These are phyloP conservation scores for Orbilia quercus DNA, from an alignment of 2,329 filamentous ascomycete genomes.

Conservation along the genomic window DNA sequence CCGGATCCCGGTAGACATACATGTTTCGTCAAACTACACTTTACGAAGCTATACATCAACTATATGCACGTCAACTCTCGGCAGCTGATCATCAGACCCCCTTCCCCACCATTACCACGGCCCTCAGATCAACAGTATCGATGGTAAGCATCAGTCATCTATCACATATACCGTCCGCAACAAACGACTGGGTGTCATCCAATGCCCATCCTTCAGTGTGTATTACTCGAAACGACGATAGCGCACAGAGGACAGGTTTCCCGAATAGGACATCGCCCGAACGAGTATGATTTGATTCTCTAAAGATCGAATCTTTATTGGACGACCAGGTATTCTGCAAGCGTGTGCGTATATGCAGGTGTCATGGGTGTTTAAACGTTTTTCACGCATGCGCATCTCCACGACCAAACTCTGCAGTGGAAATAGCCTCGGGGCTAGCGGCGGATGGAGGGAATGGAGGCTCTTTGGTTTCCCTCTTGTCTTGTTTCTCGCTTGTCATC, in stretches of 20 bases:
- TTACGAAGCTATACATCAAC: neutral
- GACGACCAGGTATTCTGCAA: constrained; percentile 13
- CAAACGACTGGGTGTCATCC: constrained; percentile 49
- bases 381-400: too few relatives aligned
- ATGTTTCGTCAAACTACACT: too few relatives aligned
- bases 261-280: constrained; percentile 47
- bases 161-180: neutral
- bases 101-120: neutral
- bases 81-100: constrained; percentile 33
- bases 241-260: constrained; percentile 32
- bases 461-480: too few relatives aligned
- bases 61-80: constrained; percentile 17
- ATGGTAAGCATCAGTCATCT: constrained; percentile 48
- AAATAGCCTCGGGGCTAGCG: too few relatives aligned
- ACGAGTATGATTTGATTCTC: constrained; percentile 29
- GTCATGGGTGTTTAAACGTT: neutral
- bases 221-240: constrained; percentile 45
- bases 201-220: constrained; percentile 51
- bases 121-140: neutral
- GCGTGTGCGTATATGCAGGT: neutral
- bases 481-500: constrained; percentile 7
- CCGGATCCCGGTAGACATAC: too few relatives aligned
- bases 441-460: too few relatives aligned
- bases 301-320: constrained; percentile 35
- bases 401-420: too few relatives aligned